A percentile compares a stretch with the other conserved stretches of the same genome.
Conservation (phyloP, 1,139 yeast species). For the Magnusiomyces sp. region DNA sequence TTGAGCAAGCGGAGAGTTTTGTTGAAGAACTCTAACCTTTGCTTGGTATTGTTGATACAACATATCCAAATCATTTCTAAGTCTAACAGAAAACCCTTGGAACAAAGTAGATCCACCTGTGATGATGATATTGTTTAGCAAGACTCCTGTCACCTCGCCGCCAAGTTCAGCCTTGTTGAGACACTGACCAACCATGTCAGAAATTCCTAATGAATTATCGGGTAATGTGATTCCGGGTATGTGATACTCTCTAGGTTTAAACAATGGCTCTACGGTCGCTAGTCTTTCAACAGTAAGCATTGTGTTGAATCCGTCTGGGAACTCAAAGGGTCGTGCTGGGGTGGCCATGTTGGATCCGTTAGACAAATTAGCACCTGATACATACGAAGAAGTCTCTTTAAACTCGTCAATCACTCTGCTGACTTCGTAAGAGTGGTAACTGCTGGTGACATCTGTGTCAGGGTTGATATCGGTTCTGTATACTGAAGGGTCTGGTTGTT, state of each 20-base stretch:
- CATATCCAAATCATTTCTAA: conserved; percentile 61
- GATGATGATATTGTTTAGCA: conserved; percentile 80
- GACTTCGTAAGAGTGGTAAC: conserved; percentile 31
- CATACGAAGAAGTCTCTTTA: conserved; percentile 55
- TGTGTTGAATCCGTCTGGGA: conserved; percentile 64
- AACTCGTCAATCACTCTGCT: conserved; percentile 45
- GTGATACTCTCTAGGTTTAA: conserved; percentile 38
- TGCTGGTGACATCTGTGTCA: conserved; percentile 24
- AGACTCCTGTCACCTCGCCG: conserved; percentile 70
- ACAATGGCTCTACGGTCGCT: conserved; percentile 67
- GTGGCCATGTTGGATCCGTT: conserved; percentile 21
- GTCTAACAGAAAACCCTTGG: conserved; percentile 74
- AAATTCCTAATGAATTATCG: conserved; percentile 45
- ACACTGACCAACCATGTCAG: conserved; percentile 62
- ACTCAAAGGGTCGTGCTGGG: conserved; percentile 55
- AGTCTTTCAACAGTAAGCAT: conserved; percentile 60
- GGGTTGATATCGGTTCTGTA: conserved; percentile 7
- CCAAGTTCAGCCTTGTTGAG: conserved; percentile 35
- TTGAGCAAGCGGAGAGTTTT: conserved; percentile 50
- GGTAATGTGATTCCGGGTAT: conserved; percentile 23
- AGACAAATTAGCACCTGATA: conserved; percentile 37
- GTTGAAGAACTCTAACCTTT: conserved; percentile 46
- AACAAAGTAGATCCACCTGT: conserved; percentile 83
- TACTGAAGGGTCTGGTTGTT: conserved; percentile 33
- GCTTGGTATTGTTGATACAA: conserved; percentile 45